Evolutionary conservation across 2,329 filamentous ascomycete genomes (phyloP), one percentile per base, ranked within the genome.

Genomic region (Paecilomyces dactylethromorphus): DNA sequence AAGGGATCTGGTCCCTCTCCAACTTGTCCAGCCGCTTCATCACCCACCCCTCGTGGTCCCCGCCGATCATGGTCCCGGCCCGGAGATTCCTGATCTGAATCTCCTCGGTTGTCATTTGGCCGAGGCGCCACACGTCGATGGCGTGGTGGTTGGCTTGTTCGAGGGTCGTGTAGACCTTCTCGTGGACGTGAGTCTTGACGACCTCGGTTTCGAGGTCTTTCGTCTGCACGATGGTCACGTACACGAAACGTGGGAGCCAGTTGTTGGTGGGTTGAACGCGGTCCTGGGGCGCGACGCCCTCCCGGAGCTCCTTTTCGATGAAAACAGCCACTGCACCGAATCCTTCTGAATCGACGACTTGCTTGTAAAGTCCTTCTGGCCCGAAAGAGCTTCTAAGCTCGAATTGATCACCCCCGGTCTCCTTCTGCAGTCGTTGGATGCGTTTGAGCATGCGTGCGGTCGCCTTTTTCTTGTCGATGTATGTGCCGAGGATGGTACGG

Each of bases 61-160:
- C 64, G 56, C 51, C 63, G 64, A 12, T 12, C 33, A 22, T 49
- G 50, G 56, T 64, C 56, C 64, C 64, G 65, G 7, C 45, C 39
- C 55, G 63, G 58, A 59, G 62, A 29, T 52, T 52, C 50, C 50
- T 24, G 22, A 13, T 24, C 50, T 52, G 50, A 52, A 52, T 52
- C 50, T 52, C 50, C 22, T 52, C 50, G 7, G 22, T 29, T 29
- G 21, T 52, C 50, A 52, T 24, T 29, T 52, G 50, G 22, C 22
- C 50, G 26, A 52, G 22, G 7, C 50, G 21, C 50, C 50, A 67
- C 22, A 63, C 31, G 12, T 62, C 54, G 35, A 58, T 61, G 18
- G 65, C 65, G 33, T 63, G 56, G 10, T 64, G 61, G 54, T 67
- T 67, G 6, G 65, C 65, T 24, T 55, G 56, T 24, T 58, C 59